phyloP scores from a whole-genome alignment of 805 yeast genomes.

The Metschnikowia cerradonensis region DNA sequence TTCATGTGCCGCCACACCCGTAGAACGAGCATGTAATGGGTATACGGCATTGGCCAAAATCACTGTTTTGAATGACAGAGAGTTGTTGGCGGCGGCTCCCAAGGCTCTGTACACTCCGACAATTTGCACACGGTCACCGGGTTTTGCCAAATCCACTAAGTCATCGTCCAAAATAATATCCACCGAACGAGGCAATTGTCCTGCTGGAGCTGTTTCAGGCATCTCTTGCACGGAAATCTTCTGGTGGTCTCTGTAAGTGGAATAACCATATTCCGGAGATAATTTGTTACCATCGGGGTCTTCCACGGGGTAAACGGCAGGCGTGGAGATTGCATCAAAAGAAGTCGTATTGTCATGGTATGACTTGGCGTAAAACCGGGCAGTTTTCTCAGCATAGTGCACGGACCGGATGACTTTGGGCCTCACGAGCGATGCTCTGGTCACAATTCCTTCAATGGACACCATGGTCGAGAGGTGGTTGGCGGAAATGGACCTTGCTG shows the following conservation, averaged over 20 bases:
- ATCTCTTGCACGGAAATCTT: constrained; percentile 91
- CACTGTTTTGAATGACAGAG: constrained; percentile 76
- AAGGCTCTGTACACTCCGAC: constrained; percentile 92
- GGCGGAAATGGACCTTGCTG: constrained; percentile 84
- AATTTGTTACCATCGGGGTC: constrained; percentile 88
- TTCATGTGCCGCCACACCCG: constrained; percentile 72
- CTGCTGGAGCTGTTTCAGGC: constrained; percentile 98
- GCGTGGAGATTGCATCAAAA: constrained; percentile 75
- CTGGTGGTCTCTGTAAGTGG: constrained; percentile 92
- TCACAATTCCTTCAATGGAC: constrained; percentile 91
- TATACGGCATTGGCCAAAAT: constrained; percentile 85
- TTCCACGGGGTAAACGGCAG: constrained; percentile 88
- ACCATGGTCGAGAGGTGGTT: constrained; percentile 73
- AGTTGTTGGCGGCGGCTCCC: constrained; percentile 62
- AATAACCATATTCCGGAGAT: constrained; percentile 86
- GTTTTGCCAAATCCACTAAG: constrained; percentile 85
- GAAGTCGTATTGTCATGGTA: constrained; percentile 91
- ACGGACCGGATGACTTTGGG: constrained; percentile 91
- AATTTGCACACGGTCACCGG: constrained; percentile 92
- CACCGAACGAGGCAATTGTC: constrained; percentile 89
- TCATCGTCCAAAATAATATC: constrained; percentile 95
- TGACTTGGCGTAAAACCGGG: constrained; percentile 83
- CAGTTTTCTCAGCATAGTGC: constrained; percentile 83
- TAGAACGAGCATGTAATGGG: constrained; percentile 81
- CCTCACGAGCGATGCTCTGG: constrained; percentile 86